These are phyloP conservation scores for Cantharellus anzutake DNA, from an alignment of 768 basidiomycete genomes.

Conservation along the genomic window DNA sequence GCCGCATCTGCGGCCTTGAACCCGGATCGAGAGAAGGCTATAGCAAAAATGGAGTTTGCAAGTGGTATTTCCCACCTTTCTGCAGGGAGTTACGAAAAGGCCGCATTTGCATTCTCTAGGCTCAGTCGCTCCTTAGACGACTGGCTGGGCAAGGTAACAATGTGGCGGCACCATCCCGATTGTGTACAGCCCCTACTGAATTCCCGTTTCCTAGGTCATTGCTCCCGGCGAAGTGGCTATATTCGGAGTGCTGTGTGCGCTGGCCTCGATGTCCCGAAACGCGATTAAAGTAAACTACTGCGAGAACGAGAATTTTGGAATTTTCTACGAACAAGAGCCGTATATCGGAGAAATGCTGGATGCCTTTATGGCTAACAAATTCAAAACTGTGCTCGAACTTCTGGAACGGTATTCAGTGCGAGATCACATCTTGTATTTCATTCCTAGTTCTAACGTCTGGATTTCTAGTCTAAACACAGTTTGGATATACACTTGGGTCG, in stretches of 20 bases:
- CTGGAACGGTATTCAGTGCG: conserved; percentile 52
- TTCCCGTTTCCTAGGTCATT: conserved; percentile 33
- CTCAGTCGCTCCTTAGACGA: conserved; percentile 55
- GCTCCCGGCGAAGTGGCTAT: conserved; percentile 72
- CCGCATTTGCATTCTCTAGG: conserved; percentile 52
- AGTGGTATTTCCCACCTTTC: conserved; percentile 59
- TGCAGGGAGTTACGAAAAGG: conserved; percentile 56
- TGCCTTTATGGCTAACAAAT: conserved; percentile 71
- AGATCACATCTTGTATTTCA: neutral
- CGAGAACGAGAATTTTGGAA: conserved; percentile 51
- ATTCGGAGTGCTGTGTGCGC: conserved; percentile 66
- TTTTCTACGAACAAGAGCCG: conserved; percentile 68
- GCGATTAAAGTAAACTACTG: conserved; percentile 42
- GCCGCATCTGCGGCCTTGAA: conserved; percentile 17
- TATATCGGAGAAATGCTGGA: conserved; percentile 75
- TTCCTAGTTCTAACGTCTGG: neutral
- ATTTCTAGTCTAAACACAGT: conserved; percentile 50
- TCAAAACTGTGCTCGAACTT: conserved; percentile 62
- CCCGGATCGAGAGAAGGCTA: conserved; percentile 41
- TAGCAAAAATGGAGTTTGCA: conserved; percentile 67
- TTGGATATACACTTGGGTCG: conserved; percentile 58
- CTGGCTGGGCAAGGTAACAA: conserved; percentile 50
- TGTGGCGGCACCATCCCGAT: neutral
- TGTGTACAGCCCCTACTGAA: neutral
- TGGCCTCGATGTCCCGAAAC: conserved; percentile 54